phyloP scores from a whole-genome alignment of 2,329 filamentous ascomycete genomes.

The Hymenoscyphus scutula region DNA sequence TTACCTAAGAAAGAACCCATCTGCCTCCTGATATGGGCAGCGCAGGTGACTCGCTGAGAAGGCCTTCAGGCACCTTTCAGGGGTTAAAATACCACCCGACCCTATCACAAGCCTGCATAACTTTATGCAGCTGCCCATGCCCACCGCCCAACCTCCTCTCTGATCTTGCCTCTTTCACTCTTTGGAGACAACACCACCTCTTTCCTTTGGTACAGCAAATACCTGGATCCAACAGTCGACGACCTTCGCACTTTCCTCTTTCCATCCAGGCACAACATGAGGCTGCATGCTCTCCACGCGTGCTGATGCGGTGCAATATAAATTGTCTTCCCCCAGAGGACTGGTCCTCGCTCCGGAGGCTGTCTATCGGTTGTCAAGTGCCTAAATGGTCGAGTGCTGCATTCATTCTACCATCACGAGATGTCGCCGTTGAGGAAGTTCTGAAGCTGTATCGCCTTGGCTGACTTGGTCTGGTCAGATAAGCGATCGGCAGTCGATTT shows the following conservation, averaged over 20 bases:
- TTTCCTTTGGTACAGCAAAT: neutral
- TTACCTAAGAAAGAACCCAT: neutral
- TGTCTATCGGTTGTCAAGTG: constrained; percentile 1
- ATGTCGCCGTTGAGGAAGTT: neutral
- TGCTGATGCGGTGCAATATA: neutral
- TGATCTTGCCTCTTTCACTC: neutral
- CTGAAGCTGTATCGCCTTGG: neutral
- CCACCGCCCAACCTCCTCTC: neutral
- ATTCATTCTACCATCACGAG: neutral
- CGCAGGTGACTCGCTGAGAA: neutral
- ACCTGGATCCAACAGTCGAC: neutral
- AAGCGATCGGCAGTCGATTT: neutral
- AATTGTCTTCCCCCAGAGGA: neutral
- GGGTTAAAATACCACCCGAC: constrained; percentile 9
- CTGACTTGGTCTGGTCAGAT: neutral
- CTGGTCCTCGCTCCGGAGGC: neutral
- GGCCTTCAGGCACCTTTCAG: no score
- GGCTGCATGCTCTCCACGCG: neutral
- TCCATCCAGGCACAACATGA: neutral
- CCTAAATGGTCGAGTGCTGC: neutral
- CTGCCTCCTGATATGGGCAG: neutral
- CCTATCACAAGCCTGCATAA: constrained; percentile 8
- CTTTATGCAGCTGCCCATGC: constrained; percentile 9
- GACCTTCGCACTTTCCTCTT: neutral
- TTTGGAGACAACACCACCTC: neutral